Evolutionary conservation across 257 asterid genomes (phyloP), one percentile per base, ranked within the genome.

Genomic region (Verbascum thapsus): DNA sequence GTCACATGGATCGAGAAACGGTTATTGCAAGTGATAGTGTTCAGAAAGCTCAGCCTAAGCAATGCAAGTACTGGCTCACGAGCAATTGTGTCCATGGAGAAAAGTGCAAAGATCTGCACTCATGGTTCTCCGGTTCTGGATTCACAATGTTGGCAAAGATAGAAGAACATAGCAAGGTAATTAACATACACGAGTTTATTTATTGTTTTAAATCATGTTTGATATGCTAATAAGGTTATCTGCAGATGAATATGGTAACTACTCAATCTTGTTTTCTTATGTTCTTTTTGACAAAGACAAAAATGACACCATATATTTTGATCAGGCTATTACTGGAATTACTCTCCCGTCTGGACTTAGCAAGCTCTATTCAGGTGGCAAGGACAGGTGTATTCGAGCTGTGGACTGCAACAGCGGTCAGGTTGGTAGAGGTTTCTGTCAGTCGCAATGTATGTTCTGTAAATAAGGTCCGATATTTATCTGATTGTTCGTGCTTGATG

Each of bases 341-440:
- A 45, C 83, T 16, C 78, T 81, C 44, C 84, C 84, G 41, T 61
- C 72, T 62, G 79, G 81, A 12, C 65, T 52, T n/a, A 74, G 74
- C 59, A 79, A 84, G 72, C 81, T 84, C 8, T 79, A 66, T 49
- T 66, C 88, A 1, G 66, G 70, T 26, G 64, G 88, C 69, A 63
- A 79, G 52, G 88, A 81, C 40, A 58, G 64, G 67, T 43, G 65
- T 18, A 23, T 81, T 43, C 54, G 74, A 42, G 55, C 58, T 51
- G 81, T 78, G 91, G 85, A 84, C 61, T 81, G 86, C 79, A 62
- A 75, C 53, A 81, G 77, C 56, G 86, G 84, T 15, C 80, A 80
- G 81, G 86, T 80, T 47, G 51, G 70, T 26, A 12, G 44, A n/a
- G 38, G 11, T 43, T 22, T 35, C 18, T 49, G 35, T 41, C 10